phyloP scores from a whole-genome alignment of 2,329 filamentous ascomycete genomes.

The Fusarium succisae region DNA sequence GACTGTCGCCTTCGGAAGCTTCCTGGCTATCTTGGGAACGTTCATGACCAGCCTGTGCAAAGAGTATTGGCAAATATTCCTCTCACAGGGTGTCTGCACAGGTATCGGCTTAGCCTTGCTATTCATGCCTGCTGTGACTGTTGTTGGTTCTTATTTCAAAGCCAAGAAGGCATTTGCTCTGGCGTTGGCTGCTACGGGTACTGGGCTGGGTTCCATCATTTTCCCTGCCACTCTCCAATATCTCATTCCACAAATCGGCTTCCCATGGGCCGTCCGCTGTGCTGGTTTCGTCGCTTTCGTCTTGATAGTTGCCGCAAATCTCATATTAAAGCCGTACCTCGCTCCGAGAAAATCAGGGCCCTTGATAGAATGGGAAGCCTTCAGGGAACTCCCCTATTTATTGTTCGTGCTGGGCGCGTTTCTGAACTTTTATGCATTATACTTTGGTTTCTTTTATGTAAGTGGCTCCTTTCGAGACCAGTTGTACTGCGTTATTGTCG shows the following conservation, averaged over 20 bases:
- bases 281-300: constrained; percentile 69
- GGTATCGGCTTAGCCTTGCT: constrained; percentile 65
- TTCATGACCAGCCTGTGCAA: constrained; percentile 58
- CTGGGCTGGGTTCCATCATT: constrained; percentile 63
- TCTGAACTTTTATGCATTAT: constrained; percentile 53
- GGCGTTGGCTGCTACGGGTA: constrained; percentile 68
- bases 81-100: constrained; percentile 62
- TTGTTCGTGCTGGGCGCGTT: constrained; percentile 61
- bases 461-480: constrained; percentile 48
- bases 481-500: not conserved
- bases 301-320: constrained; percentile 52
- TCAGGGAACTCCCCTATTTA: constrained; percentile 64
- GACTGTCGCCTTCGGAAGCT: constrained; percentile 52
- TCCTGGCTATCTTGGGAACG: constrained; percentile 56
- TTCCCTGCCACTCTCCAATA: constrained; percentile 67
- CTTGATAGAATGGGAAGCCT: constrained; percentile 65
- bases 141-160: constrained; percentile 70
- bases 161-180: constrained; percentile 66
- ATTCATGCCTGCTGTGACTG: constrained; percentile 67
- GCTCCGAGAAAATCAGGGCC: constrained; percentile 59
- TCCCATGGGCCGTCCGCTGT: constrained; percentile 70
- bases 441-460: constrained; percentile 55
- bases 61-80: constrained; percentile 62
- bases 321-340: constrained; percentile 57
- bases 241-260: constrained; percentile 66